phyloP scores from a whole-genome alignment of 352 stramenopile species.

The Phytopythium sindhum region DNA sequence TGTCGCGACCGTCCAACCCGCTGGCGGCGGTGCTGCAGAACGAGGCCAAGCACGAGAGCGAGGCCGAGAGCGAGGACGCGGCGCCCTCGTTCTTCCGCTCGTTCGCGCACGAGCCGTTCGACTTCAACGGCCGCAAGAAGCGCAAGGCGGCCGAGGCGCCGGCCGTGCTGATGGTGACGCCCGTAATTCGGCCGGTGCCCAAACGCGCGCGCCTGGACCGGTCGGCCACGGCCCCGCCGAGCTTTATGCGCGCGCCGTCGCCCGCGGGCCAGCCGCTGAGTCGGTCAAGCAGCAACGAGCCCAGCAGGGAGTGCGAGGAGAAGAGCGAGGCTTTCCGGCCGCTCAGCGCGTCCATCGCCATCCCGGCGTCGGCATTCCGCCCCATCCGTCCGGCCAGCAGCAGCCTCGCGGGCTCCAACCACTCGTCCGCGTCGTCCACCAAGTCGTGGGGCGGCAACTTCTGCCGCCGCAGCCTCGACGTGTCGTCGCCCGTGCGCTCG shows the following conservation, averaged over 20 bases:
- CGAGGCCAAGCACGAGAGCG: slow-evolving; percentile 20
- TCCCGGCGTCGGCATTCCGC: slow-evolving; percentile 32
- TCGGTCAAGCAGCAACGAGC: slow-evolving; percentile 12
- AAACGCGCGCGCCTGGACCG: slow-evolving; percentile 45
- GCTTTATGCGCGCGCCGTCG: slow-evolving; percentile 27
- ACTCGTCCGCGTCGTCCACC: slow-evolving; percentile 46
- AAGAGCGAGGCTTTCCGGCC: not conserved
- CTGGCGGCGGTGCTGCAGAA: slow-evolving; percentile 39
- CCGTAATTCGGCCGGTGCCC: slow-evolving; percentile 43
- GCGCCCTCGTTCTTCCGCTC: slow-evolving; percentile 8
- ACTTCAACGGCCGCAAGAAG: slow-evolving; percentile 47
- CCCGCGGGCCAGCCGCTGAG: slow-evolving; percentile 8
- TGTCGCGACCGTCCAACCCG: slow-evolving; percentile 33
- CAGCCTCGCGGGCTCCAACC: slow-evolving; percentile 16
- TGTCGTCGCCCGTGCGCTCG: slow-evolving; percentile 55
- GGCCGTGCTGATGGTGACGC: slow-evolving; percentile 19
- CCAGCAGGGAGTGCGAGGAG: slow-evolving; percentile 14
- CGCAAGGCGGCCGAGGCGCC: slow-evolving; percentile 49
- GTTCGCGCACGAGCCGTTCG: slow-evolving; percentile 13
- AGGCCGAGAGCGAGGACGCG: not conserved
- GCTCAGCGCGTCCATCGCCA: slow-evolving; percentile 47
- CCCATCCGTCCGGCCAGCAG: slow-evolving; percentile 28
- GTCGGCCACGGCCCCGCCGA: slow-evolving; percentile 20
- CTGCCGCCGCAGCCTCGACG: slow-evolving; percentile 63
- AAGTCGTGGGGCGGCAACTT: slow-evolving; percentile 58